A percentile compares a stretch with the other conserved stretches of the same genome.
These are phyloP conservation scores for Colletotrichum cuscutae DNA, from an alignment of 2,329 filamentous ascomycete species.

Conservation along the genomic window DNA sequence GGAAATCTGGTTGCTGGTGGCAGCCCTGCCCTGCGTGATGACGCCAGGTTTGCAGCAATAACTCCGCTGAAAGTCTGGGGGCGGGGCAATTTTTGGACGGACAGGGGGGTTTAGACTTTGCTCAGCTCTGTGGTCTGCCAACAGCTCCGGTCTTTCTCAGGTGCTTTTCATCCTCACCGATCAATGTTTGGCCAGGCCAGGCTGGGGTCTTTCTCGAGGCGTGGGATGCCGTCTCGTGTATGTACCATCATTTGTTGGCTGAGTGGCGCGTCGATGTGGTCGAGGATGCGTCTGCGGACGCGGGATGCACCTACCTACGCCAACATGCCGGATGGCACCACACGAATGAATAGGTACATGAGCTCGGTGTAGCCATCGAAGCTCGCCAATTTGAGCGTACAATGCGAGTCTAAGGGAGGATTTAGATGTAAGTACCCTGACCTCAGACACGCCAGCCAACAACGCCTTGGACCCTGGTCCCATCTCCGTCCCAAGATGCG, in stretches of 20 bases:
- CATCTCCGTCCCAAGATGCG: constrained; percentile 16
- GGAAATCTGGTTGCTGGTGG: constrained; percentile 9
- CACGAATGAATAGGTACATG: background rate
- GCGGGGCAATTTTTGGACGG: constrained; percentile 10
- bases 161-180: constrained; percentile 10
- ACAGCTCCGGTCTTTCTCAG: constrained; percentile 4
- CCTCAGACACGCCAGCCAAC: constrained; percentile 28
- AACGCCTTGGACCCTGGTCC: constrained; percentile 18
- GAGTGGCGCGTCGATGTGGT: constrained; percentile 15
- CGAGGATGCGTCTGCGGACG: constrained; percentile 13
- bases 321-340: background rate
- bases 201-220: background rate
- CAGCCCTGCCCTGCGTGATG: constrained; percentile 30
- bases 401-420: constrained; percentile 16
- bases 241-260: constrained; percentile 18
- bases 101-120: constrained; percentile 18
- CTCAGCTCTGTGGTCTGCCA: background rate
- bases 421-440: constrained; percentile 27
- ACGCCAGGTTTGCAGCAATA: constrained; percentile 19
- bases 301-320: background rate
- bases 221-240: constrained; percentile 19
- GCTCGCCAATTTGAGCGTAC: constrained; percentile 8
- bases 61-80: constrained; percentile 13
- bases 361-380: constrained; percentile 9
- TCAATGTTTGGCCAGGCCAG: background rate